These are phyloP conservation scores for Corrigiola litoralis DNA, from an alignment of 179 eudicot species.

Conservation along the genomic window DNA sequence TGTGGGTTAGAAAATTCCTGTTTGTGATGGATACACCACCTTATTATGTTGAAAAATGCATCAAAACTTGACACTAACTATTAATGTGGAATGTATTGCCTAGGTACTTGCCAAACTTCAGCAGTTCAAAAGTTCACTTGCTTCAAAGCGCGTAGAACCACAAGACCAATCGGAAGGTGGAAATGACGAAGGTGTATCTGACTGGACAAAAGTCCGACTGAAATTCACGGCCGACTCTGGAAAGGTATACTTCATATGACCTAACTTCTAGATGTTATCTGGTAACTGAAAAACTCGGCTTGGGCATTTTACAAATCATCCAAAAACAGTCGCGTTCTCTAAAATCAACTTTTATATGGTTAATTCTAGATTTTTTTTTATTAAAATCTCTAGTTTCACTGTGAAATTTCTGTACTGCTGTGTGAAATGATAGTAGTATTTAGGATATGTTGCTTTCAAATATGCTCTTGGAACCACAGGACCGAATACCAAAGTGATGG, in stretches of 20 bases:
- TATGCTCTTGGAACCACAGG: no score
- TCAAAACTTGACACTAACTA: background rate
- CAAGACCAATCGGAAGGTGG: conserved; percentile 29
- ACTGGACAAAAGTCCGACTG: conserved; percentile 49
- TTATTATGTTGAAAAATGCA: background rate
- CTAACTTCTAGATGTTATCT: background rate
- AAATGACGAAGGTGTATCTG: conserved; percentile 52
- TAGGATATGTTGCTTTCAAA: no score
- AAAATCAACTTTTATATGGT: no score
- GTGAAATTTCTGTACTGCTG: no score
- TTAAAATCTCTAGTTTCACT: no score
- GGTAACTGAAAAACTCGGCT: no score
- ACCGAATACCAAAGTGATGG: no score
- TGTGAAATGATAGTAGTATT: no score
- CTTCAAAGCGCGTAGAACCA: conserved; percentile 38
- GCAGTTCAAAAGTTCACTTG: conserved; percentile 36
- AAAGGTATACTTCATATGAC: conserved; percentile 44
- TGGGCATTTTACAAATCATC: no score
- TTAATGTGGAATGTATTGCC: conserved; percentile 8
- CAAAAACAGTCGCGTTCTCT: no score
- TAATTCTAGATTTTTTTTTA: no score
- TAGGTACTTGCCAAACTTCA: conserved; percentile 88
- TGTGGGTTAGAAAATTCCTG: no score
- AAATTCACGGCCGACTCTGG: conserved; percentile 59
- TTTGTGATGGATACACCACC: background rate